These are phyloP conservation scores for Coniochaeta sp. DNA, from an alignment of 2,329 filamentous ascomycete species.

Conservation along the genomic window DNA sequence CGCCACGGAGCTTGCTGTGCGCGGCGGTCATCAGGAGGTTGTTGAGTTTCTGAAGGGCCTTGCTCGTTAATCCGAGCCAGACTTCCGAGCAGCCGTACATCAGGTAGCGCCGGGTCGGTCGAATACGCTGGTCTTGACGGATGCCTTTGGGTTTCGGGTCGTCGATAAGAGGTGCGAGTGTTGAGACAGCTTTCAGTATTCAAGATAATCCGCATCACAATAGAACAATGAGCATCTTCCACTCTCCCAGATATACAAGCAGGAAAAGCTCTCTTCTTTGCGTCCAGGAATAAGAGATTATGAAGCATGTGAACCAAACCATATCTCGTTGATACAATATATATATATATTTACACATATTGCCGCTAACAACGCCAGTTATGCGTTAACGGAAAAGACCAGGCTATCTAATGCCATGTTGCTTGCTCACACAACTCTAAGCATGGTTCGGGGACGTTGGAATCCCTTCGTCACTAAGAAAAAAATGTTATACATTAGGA, in stretches of 20 bases:
- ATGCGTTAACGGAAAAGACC: background rate
- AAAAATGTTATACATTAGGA: conserved; percentile 59
- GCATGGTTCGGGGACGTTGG: no score
- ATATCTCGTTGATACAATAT: background rate
- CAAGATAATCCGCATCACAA: no score
- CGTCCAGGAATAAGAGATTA: background rate
- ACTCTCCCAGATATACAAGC: no score
- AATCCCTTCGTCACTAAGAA: no score
- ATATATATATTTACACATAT: background rate
- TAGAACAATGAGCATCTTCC: no score
- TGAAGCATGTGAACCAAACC: background rate
- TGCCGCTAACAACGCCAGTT: background rate
- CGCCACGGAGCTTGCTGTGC: background rate
- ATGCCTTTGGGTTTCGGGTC: no score
- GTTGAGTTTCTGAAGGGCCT: background rate
- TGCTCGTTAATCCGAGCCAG: background rate
- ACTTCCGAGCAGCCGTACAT: background rate
- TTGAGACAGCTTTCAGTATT: no score
- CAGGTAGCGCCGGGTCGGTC: background rate
- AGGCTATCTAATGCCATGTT: background rate
- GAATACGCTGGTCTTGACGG: no score
- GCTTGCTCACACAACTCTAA: background rate
- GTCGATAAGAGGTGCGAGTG: background rate
- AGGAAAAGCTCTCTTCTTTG: background rate
- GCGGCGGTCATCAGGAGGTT: background rate